Conservation (phyloP, 192 early-diverging fungal genomes). For the Podila minutissima region DNA sequence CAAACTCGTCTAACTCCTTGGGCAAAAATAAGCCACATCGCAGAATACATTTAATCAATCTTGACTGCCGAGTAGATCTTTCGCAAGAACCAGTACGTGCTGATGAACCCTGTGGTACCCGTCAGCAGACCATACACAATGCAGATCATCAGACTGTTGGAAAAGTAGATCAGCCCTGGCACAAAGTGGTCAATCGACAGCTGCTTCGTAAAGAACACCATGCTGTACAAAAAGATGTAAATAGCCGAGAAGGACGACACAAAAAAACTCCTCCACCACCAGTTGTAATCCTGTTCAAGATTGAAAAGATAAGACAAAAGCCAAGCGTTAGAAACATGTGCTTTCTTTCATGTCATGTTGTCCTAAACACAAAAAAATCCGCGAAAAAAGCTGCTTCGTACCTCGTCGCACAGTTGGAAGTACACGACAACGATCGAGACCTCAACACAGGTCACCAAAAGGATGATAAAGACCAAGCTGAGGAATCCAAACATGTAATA, state of each 20-base stretch:
- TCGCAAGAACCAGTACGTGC: constrained; percentile 76
- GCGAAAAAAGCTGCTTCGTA: constrained; percentile 1
- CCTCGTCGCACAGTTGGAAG: constrained; percentile 70
- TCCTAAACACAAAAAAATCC: neutral
- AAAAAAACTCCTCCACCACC: constrained; percentile 95
- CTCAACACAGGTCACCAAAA: constrained; percentile 65
- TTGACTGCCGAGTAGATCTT: constrained; percentile 82
- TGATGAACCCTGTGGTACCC: constrained; percentile 83
- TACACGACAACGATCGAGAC: constrained; percentile 76
- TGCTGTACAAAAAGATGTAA: constrained; percentile 86
- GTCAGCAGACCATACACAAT: constrained; percentile 72
- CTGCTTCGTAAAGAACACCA: constrained; percentile 76
- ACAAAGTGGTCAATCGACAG: constrained; percentile 70
- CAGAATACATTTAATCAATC: constrained; percentile 52
- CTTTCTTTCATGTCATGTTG: neutral
- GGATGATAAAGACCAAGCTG: constrained; percentile 65
- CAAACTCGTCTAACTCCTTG: too few relatives aligned
- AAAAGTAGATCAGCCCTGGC: constrained; percentile 81
- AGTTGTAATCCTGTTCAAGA: constrained; percentile 69
- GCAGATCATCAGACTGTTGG: constrained; percentile 73
- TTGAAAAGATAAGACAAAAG: neutral
- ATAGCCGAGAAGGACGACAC: constrained; percentile 76
- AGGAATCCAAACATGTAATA: constrained; percentile 74
- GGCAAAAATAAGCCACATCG: too few relatives aligned
- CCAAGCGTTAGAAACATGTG: neutral